A percentile compares a stretch with the other conserved stretches of the same genome.
Evolutionary conservation across 371 early-diverging fungal species (phyloP).

Genomic region (Mucor saturninus): DNA sequence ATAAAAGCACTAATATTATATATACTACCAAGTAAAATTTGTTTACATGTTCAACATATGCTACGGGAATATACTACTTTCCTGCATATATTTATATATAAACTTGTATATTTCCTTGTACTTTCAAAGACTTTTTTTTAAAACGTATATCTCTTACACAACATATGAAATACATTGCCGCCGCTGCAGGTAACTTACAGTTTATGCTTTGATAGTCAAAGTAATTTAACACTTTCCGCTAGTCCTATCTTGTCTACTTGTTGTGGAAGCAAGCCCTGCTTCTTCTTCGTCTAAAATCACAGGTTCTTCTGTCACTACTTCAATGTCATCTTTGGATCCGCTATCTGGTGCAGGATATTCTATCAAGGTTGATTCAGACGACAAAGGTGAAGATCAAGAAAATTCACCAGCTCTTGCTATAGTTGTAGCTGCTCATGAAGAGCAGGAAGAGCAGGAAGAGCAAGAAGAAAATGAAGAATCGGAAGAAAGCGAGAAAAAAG

Average conservation of each 20-base stretch:
- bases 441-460: background rate
- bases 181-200: constrained; percentile 1
- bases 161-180: constrained; percentile 9
- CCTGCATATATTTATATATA: background rate
- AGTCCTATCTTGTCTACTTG: constrained; percentile 5
- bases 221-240: background rate
- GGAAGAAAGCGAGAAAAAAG: background rate
- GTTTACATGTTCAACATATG: too few relatives aligned
- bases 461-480: background rate
- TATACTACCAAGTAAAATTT: constrained; percentile 1
- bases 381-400: background rate
- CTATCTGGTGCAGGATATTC: background rate
- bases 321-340: background rate
- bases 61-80: too few relatives aligned
- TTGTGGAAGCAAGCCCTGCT: background rate
- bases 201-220: background rate
- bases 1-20: constrained; percentile 6
- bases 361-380: background rate
- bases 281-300: background rate
- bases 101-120: background rate
- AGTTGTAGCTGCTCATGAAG: constrained; percentile 3
- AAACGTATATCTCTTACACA: background rate
- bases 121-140: too few relatives aligned
- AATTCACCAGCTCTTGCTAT: constrained; percentile 9
- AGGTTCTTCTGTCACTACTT: background rate